A percentile compares a stretch with the other conserved stretches of the same genome.
Conservation (phyloP, 306 rosid genomes). For the Citrullus mucosospermus region DNA sequence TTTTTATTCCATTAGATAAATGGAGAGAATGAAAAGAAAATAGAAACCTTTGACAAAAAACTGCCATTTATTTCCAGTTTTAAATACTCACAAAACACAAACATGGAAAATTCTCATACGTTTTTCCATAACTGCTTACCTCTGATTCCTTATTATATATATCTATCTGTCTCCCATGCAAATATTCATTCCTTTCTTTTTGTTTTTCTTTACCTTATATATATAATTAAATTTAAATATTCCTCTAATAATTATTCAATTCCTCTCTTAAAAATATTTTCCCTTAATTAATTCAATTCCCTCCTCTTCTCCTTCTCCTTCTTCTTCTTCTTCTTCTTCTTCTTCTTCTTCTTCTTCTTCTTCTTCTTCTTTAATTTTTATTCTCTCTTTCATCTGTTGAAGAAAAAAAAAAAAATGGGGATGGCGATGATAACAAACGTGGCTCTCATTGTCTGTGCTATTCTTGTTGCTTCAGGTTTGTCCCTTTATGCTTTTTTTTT, state of each 20-base stretch:
- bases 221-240: no score
- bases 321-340: not conserved
- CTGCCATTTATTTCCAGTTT: not conserved
- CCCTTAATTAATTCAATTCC: no score
- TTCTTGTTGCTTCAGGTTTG: conserved; percentile 17
- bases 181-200: no score
- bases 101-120: not conserved
- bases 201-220: no score
- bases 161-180: not conserved
- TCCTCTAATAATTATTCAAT: no score
- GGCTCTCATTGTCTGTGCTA: conserved; percentile 8
- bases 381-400: not conserved
- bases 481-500: not conserved
- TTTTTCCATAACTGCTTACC: not conserved
- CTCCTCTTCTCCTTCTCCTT: no score
- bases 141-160: not conserved
- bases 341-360: not conserved
- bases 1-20: no score
- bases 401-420: not conserved
- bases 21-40: no score
- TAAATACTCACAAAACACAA: not conserved
- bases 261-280: no score
- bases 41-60: not conserved
- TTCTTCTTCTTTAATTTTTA: not conserved
- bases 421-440: conserved; percentile 6